A percentile compares a stretch with the other conserved stretches of the same genome.
These are phyloP conservation scores for Verticillium isaacii DNA, from an alignment of 2,329 filamentous ascomycete genomes.

Conservation along the genomic window DNA sequence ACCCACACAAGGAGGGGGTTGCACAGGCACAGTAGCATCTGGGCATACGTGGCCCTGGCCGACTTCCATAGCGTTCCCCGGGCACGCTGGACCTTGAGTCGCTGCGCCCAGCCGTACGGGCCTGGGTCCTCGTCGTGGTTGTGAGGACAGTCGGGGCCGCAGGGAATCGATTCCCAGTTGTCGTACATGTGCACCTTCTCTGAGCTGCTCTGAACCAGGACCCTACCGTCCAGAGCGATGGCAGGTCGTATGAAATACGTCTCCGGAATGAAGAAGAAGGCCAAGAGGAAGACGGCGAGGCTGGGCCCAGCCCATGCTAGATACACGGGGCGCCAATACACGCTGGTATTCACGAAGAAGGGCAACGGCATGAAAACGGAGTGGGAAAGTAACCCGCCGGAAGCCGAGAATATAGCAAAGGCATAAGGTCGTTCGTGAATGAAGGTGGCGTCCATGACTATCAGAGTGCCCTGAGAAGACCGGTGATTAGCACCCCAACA, in stretches of 20 bases:
- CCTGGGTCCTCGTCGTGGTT: background rate
- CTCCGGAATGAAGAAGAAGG: slow-evolving; percentile 28
- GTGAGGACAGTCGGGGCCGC: background rate
- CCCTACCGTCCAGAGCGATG: slow-evolving; percentile 33
- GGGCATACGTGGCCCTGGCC: slow-evolving; percentile 7
- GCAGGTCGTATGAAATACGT: slow-evolving; percentile 34
- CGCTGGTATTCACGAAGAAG: slow-evolving; percentile 12
- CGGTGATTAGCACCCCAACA: background rate
- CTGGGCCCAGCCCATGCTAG: slow-evolving; percentile 20
- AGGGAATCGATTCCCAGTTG: slow-evolving; percentile 20
- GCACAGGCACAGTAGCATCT: slow-evolving; percentile 17
- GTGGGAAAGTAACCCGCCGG: slow-evolving; percentile 19
- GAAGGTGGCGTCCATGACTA: slow-evolving; percentile 32
- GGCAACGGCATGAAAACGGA: slow-evolving; percentile 22
- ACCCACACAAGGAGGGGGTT: slow-evolving; percentile 23
- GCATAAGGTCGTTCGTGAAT: slow-evolving; percentile 29
- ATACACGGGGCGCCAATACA: slow-evolving; percentile 26
- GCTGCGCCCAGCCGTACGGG: background rate
- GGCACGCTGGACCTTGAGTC: background rate
- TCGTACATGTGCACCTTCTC: slow-evolving; percentile 32
- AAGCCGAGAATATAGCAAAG: slow-evolving; percentile 27
- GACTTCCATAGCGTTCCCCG: background rate
- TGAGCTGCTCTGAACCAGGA: slow-evolving; percentile 28
- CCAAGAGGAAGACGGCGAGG: slow-evolving; percentile 18
- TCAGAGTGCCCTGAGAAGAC: slow-evolving; percentile 17